phyloP scores from a whole-genome alignment of 2,329 filamentous ascomycete species.

The Penicillium corylophilum region DNA sequence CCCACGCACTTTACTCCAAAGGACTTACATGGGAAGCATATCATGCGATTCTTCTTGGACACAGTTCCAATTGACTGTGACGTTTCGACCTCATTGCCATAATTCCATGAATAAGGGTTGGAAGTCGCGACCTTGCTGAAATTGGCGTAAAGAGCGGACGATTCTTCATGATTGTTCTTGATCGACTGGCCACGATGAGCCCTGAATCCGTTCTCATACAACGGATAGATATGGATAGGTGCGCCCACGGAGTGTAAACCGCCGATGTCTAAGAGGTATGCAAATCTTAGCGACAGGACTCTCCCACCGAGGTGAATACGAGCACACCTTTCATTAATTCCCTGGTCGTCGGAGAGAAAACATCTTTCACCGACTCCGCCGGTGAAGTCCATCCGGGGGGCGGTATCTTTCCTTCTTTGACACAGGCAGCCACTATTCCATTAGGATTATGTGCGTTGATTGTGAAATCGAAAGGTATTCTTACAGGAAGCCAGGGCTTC shows the following conservation, averaged over 20 bases:
- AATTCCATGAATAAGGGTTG: conserved; percentile 59
- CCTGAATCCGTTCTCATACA: conserved; percentile 65
- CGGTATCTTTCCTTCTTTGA: conserved; percentile 53
- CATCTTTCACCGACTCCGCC: conserved; percentile 46
- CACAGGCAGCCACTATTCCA: conserved; percentile 52
- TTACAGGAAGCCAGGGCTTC: conserved; percentile 61
- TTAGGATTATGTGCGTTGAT: conserved; percentile 15
- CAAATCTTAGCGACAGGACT: background rate
- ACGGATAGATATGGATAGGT: conserved; percentile 66
- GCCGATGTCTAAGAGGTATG: conserved; percentile 49
- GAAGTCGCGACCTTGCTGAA: conserved; percentile 58
- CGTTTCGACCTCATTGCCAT: conserved; percentile 47
- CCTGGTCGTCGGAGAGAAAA: conserved; percentile 54
- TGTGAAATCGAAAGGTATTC: background rate
- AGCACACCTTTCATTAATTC: conserved; percentile 44
- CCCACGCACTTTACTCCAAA: background rate
- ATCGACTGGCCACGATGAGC: conserved; percentile 57
- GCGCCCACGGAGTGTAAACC: conserved; percentile 59
- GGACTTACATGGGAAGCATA: conserved; percentile 63
- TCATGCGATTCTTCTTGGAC: conserved; percentile 62
- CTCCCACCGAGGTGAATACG: too few species aligned
- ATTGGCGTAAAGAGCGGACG: conserved; percentile 58
- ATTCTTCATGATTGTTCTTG: conserved; percentile 58
- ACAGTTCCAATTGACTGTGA: conserved; percentile 56
- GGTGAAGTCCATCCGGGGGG: conserved; percentile 60